These are phyloP conservation scores for Dipodascopsis uninucleata DNA, from an alignment of 805 yeast species.

Conservation along the genomic window DNA sequence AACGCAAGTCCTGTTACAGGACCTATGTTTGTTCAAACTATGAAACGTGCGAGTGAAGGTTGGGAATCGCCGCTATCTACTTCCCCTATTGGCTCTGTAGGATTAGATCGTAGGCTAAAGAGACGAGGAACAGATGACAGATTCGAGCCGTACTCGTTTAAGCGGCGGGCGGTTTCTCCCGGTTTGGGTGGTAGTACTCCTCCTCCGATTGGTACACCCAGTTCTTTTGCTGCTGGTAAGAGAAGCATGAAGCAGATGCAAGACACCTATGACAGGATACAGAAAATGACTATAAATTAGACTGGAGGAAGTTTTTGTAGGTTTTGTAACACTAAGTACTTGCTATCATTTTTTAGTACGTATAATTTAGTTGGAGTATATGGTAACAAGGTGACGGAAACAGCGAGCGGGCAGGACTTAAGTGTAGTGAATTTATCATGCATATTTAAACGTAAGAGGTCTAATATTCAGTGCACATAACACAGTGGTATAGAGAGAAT, in stretches of 20 bases:
- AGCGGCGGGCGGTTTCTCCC: constrained; percentile 27
- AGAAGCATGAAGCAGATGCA: constrained; percentile 26
- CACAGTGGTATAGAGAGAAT: too few species aligned
- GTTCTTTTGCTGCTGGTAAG: constrained; percentile 25
- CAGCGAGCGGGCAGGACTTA: too few species aligned
- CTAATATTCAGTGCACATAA: too few species aligned
- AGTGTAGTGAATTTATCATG: too few species aligned
- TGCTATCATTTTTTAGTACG: too few species aligned
- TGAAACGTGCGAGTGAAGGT: constrained; percentile 10
- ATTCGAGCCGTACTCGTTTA: constrained; percentile 19
- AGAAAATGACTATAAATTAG: constrained; percentile 21
- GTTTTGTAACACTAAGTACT: too few species aligned
- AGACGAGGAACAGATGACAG: constrained; percentile 19
- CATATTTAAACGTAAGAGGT: too few species aligned
- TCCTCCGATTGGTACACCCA: constrained; percentile 6
- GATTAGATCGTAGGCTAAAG: constrained; percentile 11
- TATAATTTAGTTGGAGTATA: too few species aligned
- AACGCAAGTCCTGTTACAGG: constrained; percentile 4
- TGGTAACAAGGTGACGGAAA: too few species aligned
- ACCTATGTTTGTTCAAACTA: not conserved
- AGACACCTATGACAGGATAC: constrained; percentile 26
- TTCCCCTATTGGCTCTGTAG: constrained; percentile 5
- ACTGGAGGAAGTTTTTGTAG: too few species aligned
- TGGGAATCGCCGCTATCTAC: constrained; percentile 13
- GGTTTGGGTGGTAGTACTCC: constrained; percentile 4